Evolutionary conservation across 306 rosid genomes (phyloP).

Genomic region (Quercus rubra): DNA sequence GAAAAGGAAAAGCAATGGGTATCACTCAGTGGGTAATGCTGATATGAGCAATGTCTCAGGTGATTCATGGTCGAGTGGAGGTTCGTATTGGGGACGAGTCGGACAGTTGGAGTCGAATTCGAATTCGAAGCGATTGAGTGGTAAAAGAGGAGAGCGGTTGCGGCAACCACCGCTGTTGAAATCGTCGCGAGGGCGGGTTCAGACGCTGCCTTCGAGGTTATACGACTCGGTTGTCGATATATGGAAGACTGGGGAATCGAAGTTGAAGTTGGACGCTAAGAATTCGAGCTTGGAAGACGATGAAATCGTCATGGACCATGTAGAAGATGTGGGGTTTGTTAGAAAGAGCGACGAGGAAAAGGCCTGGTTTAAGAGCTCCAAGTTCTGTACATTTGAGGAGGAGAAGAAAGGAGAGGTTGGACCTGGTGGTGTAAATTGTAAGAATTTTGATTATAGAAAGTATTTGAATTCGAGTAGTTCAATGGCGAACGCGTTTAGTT

Average conservation of each 20-base stretch:
- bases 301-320: constrained; percentile 10
- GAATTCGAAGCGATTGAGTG: constrained; percentile 31
- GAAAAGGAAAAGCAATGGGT: constrained; percentile 50
- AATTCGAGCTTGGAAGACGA: constrained; percentile 45
- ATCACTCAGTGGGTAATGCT: constrained; percentile 28
- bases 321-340: constrained; percentile 22
- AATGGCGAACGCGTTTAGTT: constrained; percentile 22
- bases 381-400: constrained; percentile 6
- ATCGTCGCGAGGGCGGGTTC: constrained; percentile 73
- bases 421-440: constrained; percentile 9
- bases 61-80: constrained; percentile 50
- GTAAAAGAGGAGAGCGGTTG: constrained; percentile 9
- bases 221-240: constrained; percentile 55
- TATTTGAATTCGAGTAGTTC: constrained; percentile 24
- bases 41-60: constrained; percentile 64
- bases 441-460: constrained; percentile 17
- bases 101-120: constrained; percentile 60
- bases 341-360: constrained; percentile 32
- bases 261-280: constrained; percentile 26
- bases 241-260: constrained; percentile 40
- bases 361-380: constrained; percentile 24
- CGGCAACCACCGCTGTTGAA: constrained; percentile 42
- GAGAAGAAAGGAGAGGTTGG: constrained; percentile 26
- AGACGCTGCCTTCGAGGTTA: constrained; percentile 66
- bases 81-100: constrained; percentile 31